Conservation (phyloP, 495 filamentous ascomycete genomes). For the Monascus purpureus region DNA sequence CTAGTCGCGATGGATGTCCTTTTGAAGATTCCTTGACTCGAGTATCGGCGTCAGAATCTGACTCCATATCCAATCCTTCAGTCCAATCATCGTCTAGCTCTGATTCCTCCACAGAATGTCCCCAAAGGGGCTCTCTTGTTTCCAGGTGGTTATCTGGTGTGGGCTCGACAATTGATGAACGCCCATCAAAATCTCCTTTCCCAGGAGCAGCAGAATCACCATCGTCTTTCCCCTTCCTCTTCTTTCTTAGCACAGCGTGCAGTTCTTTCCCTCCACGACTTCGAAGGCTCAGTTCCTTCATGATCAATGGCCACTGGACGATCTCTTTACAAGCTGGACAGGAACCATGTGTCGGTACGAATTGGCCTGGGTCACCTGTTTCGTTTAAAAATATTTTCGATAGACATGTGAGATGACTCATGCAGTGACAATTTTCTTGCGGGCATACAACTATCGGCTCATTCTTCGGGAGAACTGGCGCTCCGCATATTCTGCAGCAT, state of each 20-base stretch:
- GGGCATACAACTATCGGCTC: slow-evolving; percentile 59
- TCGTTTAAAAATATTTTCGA: slow-evolving; percentile 46
- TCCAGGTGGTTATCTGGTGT: background rate
- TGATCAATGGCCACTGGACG: slow-evolving; percentile 61
- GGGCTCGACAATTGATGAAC: background rate
- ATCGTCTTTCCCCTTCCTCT: slow-evolving; percentile 12
- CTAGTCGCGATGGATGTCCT: slow-evolving; percentile 11
- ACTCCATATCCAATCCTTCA: slow-evolving; percentile 18
- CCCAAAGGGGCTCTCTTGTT: background rate
- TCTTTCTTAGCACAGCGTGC: slow-evolving; percentile 47
- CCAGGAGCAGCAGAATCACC: slow-evolving; percentile 9
- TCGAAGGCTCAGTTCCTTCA: slow-evolving; percentile 67
- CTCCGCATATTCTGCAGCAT: slow-evolving; percentile 49
- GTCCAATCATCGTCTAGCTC: slow-evolving; percentile 24
- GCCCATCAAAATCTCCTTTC: background rate
- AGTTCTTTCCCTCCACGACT: slow-evolving; percentile 51
- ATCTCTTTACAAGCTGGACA: slow-evolving; percentile 58
- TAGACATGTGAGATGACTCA: slow-evolving; percentile 67
- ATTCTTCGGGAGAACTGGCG: slow-evolving; percentile 27
- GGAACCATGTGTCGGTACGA: slow-evolving; percentile 54
- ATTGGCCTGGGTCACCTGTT: slow-evolving; percentile 18
- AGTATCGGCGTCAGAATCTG: slow-evolving; percentile 16
- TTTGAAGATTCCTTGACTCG: slow-evolving; percentile 5
- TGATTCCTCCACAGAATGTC: slow-evolving; percentile 17
- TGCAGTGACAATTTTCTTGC: slow-evolving; percentile 45